These are phyloP conservation scores for Mixia osmundae DNA, from an alignment of 1,284 basidiomycete species.

Conservation along the genomic window DNA sequence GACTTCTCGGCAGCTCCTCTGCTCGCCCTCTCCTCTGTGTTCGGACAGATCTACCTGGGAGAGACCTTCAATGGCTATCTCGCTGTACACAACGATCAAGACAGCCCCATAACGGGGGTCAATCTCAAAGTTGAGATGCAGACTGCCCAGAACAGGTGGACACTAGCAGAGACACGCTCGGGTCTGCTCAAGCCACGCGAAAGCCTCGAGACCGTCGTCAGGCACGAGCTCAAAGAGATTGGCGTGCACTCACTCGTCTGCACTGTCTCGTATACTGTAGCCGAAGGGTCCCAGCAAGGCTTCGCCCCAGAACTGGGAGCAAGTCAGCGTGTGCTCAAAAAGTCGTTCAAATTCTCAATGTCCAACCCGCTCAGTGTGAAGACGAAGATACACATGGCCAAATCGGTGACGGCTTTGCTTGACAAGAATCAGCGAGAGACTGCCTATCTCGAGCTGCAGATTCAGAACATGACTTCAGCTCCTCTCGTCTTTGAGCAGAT, in stretches of 20 bases:
- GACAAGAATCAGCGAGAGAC: conserved; percentile 12
- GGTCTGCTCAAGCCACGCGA: conserved; percentile 6
- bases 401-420: conserved; percentile 7
- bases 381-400: conserved; percentile 18
- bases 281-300: conserved; percentile 1
- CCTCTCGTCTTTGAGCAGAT: conserved; percentile 14
- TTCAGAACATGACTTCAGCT: conserved; percentile 16
- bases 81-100: conserved; percentile 18
- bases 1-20: too few relatives aligned
- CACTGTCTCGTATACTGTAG: conserved; percentile 16
- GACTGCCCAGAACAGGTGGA: conserved; percentile 4
- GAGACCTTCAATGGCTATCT: conserved; percentile 20
- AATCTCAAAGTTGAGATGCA: conserved; percentile 19
- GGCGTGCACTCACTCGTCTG: conserved; percentile 19
- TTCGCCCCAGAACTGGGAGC: conserved; percentile 8
- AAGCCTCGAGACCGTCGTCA: conserved; percentile 13
- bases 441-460: conserved; percentile 20
- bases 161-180: conserved; percentile 3
- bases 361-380: conserved; percentile 17
- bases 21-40: too few relatives aligned
- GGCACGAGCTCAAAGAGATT: conserved; percentile 20
- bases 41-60: conserved; percentile 18
- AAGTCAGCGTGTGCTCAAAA: too few relatives aligned
- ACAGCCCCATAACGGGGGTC: conserved; percentile 10
- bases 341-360: too few relatives aligned